Percentiles rank a stretch among this genome's conserved stretches.
These are phyloP conservation scores for Westerdykella sp. DNA, from an alignment of 2,329 filamentous ascomycete species.

Conservation along the genomic window DNA sequence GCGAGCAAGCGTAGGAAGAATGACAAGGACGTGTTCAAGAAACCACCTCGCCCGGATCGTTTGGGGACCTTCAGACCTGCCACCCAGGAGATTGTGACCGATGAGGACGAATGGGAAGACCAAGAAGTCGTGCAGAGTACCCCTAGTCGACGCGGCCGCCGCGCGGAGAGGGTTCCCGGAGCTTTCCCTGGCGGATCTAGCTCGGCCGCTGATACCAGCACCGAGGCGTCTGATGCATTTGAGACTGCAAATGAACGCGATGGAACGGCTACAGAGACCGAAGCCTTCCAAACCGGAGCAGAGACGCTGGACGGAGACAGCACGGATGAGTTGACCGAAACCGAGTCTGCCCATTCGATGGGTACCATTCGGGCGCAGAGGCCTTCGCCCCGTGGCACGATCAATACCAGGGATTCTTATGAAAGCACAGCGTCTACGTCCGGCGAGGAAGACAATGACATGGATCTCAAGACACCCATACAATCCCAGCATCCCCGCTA, in stretches of 20 bases:
- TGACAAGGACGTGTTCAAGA: slow-evolving; percentile 61
- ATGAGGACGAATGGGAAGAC: slow-evolving; percentile 89
- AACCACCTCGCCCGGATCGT: slow-evolving; percentile 63
- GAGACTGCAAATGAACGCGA: slow-evolving; percentile 73
- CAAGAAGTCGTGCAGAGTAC: slow-evolving; percentile 54
- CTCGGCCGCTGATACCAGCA: slow-evolving; percentile 33
- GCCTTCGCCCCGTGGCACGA: slow-evolving; percentile 41
- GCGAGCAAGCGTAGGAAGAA: slow-evolving; percentile 52
- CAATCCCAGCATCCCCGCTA: slow-evolving; percentile 61
- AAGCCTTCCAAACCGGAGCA: slow-evolving; percentile 89
- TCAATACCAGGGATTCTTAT: slow-evolving; percentile 60
- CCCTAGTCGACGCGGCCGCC: slow-evolving; percentile 44
- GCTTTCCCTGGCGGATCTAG: slow-evolving; percentile 28
- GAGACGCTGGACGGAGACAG: slow-evolving; percentile 66
- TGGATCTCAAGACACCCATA: slow-evolving; percentile 57
- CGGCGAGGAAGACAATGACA: slow-evolving; percentile 64
- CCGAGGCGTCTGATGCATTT: slow-evolving; percentile 60
- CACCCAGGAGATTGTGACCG: slow-evolving; percentile 70
- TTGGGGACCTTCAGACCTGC: slow-evolving; percentile 68
- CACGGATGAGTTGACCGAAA: slow-evolving; percentile 78
- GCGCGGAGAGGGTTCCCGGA: slow-evolving; percentile 22
- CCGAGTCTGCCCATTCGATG: slow-evolving; percentile 52
- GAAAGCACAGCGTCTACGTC: slow-evolving; percentile 87
- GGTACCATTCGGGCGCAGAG: slow-evolving; percentile 31
- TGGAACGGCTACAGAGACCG: slow-evolving; percentile 68